These are phyloP conservation scores for Fusarium bulbicola DNA, from an alignment of 2,329 filamentous ascomycete species.

Conservation along the genomic window DNA sequence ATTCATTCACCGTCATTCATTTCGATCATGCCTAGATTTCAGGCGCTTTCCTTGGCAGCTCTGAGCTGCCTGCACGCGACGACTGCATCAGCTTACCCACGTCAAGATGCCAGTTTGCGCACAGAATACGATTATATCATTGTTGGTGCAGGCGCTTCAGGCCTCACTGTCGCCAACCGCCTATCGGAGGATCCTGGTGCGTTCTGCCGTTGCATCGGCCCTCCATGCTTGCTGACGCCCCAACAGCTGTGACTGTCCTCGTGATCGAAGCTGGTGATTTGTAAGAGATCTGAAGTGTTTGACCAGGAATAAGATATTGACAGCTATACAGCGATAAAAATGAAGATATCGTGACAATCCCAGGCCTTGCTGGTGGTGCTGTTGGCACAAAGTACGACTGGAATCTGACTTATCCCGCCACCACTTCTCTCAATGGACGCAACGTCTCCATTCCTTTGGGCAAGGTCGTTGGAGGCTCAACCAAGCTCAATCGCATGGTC, in stretches of 20 bases:
- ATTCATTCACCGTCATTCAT: neutral
- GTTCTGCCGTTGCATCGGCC: neutral
- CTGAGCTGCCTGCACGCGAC: neutral
- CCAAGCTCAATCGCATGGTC: constrained; percentile 53
- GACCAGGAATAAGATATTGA: neutral
- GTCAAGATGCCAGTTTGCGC: neutral
- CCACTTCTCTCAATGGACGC: constrained; percentile 18
- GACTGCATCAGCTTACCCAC: neutral
- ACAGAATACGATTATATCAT: constrained; percentile 36
- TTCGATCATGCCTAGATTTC: neutral
- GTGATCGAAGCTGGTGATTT: constrained; percentile 38
- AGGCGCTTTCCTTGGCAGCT: neutral
- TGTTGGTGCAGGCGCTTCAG: constrained; percentile 32
- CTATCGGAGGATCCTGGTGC: constrained; percentile 30
- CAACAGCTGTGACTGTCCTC: constrained; percentile 27
- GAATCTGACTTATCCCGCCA: constrained; percentile 29
- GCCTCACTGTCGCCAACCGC: constrained; percentile 36
- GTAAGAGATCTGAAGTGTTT: neutral
- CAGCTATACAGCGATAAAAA: constrained; percentile 1
- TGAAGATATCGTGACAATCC: constrained; percentile 35
- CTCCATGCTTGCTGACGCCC: neutral
- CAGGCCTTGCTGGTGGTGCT: constrained; percentile 34
- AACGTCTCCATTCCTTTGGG: constrained; percentile 35
- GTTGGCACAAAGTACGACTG: constrained; percentile 39
- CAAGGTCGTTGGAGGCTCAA: constrained; percentile 53